These are phyloP conservation scores for Cryptococcus wingfieldii DNA, from an alignment of 1,284 basidiomycete species.

Conservation along the genomic window DNA sequence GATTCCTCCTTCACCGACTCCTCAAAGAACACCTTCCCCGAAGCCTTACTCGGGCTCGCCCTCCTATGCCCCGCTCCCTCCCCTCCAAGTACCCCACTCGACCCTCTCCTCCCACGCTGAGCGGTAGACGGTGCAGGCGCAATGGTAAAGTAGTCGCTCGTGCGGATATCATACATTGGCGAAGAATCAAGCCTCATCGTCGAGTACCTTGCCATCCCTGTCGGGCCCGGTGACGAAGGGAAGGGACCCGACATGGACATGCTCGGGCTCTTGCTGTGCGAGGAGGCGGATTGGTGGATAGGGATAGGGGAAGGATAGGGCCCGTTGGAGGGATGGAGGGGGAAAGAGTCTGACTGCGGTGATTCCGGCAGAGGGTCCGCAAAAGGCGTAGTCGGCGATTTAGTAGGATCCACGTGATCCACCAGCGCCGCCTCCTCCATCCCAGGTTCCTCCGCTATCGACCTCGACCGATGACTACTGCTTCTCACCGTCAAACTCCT, in stretches of 20 bases:
- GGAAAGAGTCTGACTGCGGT: background rate
- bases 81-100: background rate
- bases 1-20: background rate
- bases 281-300: background rate
- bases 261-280: conserved; percentile 3
- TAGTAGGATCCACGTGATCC: conserved; percentile 8
- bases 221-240: conserved; percentile 8
- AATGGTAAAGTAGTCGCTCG: conserved; percentile 26
- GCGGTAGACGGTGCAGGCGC: background rate
- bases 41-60: conserved; percentile 5
- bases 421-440: conserved; percentile 1
- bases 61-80: conserved; percentile 2
- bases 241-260: conserved; percentile 32
- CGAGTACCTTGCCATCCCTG: conserved; percentile 1
- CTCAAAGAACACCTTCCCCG: background rate
- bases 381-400: background rate
- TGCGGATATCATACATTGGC: conserved; percentile 37
- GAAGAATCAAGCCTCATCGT: conserved; percentile 19
- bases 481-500: background rate
- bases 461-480: background rate
- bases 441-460: background rate
- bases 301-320: conserved; percentile 6
- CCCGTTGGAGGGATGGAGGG: background rate
- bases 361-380: background rate
- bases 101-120: conserved; percentile 5